These are phyloP conservation scores for Gaultheria prostrata DNA, from an alignment of 148 eudicot species.

Conservation along the genomic window DNA sequence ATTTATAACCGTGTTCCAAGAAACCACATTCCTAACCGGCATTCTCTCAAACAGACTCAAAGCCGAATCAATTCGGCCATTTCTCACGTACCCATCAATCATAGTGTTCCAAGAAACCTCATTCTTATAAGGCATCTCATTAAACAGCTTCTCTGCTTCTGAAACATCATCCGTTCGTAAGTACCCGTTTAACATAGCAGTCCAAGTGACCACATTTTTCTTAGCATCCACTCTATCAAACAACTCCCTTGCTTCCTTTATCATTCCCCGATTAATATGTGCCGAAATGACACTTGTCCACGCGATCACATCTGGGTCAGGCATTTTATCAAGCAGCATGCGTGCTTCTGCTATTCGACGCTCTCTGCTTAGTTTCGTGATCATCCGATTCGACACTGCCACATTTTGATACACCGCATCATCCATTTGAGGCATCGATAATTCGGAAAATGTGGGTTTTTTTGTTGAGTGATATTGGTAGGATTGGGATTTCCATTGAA, in stretches of 20 bases:
- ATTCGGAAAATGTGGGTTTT: not conserved
- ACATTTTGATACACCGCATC: slow-evolving; percentile 5
- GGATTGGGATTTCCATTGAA: slow-evolving; percentile 1
- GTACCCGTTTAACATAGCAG: slow-evolving; percentile 41
- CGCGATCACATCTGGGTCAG: slow-evolving; percentile 28
- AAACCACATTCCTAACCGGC: slow-evolving; percentile 25
- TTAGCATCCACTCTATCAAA: slow-evolving; percentile 33
- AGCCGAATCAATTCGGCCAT: slow-evolving; percentile 18
- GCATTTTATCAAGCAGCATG: slow-evolving; percentile 34
- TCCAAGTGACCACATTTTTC: slow-evolving; percentile 47
- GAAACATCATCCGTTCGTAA: slow-evolving; percentile 18
- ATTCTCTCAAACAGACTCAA: slow-evolving; percentile 21
- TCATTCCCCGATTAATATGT: slow-evolving; percentile 22
- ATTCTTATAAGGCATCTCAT: slow-evolving; percentile 31
- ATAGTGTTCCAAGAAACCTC: slow-evolving; percentile 31
- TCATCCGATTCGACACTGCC: slow-evolving; percentile 19
- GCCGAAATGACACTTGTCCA: slow-evolving; percentile 36
- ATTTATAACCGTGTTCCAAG: slow-evolving; percentile 20
- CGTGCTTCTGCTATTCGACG: slow-evolving; percentile 32
- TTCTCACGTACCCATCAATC: slow-evolving; percentile 27
- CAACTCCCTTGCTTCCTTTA: slow-evolving; percentile 30
- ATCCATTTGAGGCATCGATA: slow-evolving; percentile 9
- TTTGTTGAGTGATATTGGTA: not conserved
- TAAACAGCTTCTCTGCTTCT: slow-evolving; percentile 34
- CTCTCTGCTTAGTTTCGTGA: slow-evolving; percentile 17